Evolutionary conservation across 257 asterid genomes (phyloP).

Genomic region (Avicennia marina): DNA sequence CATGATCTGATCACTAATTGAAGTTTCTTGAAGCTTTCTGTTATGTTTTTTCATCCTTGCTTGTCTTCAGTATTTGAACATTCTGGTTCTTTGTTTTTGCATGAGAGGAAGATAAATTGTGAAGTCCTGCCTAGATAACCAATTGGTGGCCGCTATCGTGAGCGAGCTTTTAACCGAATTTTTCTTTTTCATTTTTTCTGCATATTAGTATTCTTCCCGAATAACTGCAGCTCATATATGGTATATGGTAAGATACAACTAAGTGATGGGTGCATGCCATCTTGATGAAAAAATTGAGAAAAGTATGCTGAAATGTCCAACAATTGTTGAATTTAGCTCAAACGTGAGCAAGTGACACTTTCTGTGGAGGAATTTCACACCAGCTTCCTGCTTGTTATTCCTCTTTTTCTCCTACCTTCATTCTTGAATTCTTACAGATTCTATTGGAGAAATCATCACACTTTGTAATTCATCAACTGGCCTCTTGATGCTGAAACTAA

Average conservation of each 20-base stretch:
- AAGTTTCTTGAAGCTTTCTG: neutral
- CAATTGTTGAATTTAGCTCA: neutral
- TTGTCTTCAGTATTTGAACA: neutral
- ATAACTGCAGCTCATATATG: neutral
- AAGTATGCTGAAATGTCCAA: neutral
- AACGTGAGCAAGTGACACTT: neutral
- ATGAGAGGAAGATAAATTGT: neutral
- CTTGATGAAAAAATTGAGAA: neutral
- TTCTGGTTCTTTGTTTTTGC: neutral
- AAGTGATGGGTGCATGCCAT: neutral
- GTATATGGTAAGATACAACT: neutral
- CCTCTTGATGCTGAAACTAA: constrained; percentile 19
- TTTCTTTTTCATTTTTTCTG: neutral
- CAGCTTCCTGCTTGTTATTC: neutral
- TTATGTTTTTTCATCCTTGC: neutral
- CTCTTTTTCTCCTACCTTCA: neutral
- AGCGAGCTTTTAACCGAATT: neutral
- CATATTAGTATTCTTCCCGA: neutral
- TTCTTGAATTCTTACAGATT: neutral
- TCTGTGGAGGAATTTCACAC: neutral
- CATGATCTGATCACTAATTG: neutral
- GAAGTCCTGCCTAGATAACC: neutral
- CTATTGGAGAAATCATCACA: neutral
- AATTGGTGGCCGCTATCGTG: too few relatives aligned
- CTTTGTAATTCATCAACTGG: neutral